A percentile compares a stretch with the other conserved stretches of the same genome.
phyloP scores from a whole-genome alignment of 306 rosid genomes.

The Lathyrus tuberosus region DNA sequence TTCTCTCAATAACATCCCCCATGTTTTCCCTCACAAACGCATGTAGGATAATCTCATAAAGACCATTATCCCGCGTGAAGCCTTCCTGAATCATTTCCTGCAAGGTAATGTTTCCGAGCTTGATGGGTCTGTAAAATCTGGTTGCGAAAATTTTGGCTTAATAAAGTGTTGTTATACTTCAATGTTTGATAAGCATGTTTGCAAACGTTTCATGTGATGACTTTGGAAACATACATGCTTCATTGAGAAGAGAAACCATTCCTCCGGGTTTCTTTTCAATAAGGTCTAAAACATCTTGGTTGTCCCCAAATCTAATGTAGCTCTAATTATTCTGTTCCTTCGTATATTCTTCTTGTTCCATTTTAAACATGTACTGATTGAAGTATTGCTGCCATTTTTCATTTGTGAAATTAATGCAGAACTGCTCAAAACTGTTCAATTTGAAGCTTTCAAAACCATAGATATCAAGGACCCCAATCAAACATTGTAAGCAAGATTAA shows the following conservation, averaged over 20 bases:
- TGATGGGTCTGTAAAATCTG: constrained; percentile 91
- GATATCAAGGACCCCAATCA: too few relatives aligned
- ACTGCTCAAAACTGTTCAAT: too few relatives aligned
- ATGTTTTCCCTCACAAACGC: constrained; percentile 68
- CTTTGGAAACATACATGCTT: constrained; percentile 99
- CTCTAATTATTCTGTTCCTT: too few relatives aligned
- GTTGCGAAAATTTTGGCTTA: constrained; percentile 97
- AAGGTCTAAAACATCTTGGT: too few relatives aligned
- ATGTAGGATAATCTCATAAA: constrained; percentile 68
- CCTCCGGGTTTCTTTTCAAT: constrained; percentile 99
- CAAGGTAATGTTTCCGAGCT: constrained; percentile 76
- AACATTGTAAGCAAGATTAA: too few relatives aligned
- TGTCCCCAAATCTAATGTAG: too few relatives aligned
- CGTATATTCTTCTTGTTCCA: too few relatives aligned
- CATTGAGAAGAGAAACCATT: constrained; percentile 97
- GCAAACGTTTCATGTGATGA: constrained; percentile 98
- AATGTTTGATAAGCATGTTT: constrained; percentile 94
- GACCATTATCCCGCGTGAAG: constrained; percentile 63
- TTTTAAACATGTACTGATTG: too few relatives aligned
- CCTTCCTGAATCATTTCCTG: constrained; percentile 68
- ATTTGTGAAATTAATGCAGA: too few relatives aligned
- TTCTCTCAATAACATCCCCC: constrained; percentile 61
- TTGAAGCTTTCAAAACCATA: too few relatives aligned
- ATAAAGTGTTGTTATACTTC: constrained; percentile 82
- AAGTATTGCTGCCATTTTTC: too few relatives aligned